Evolutionary conservation across 78 protist genomes (phyloP).

Genomic region (Dictyostelium intermedium): DNA sequence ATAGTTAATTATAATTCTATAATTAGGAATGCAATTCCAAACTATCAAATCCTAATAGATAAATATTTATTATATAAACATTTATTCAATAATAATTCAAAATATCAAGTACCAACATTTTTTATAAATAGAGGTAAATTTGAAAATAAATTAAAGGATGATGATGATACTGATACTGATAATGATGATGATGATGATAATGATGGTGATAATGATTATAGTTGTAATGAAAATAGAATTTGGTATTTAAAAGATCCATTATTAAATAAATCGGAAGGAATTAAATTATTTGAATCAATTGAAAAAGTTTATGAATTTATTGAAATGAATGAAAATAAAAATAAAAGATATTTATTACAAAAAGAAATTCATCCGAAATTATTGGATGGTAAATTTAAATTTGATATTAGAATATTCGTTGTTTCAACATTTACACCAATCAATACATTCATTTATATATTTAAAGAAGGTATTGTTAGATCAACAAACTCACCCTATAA

Average conservation of each 20-base stretch:
- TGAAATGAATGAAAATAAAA: neutral
- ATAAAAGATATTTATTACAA: conserved; percentile 39
- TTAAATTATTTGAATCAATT: conserved; percentile 8
- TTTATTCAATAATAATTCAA: neutral
- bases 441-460: neutral
- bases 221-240: neutral
- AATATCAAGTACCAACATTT: conserved; percentile 7
- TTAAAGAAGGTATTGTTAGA: conserved; percentile 46
- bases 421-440: neutral
- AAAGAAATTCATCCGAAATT: conserved; percentile 31
- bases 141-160: neutral
- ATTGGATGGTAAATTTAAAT: conserved; percentile 1
- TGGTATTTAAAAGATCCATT: conserved; percentile 64
- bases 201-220: no score
- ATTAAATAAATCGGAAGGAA: conserved; percentile 16
- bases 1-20: neutral
- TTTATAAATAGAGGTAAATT: conserved; percentile 1
- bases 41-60: conserved; percentile 32
- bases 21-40: conserved; percentile 44
- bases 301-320: neutral
- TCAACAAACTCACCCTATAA: neutral
- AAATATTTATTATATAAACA: conserved; percentile 11
- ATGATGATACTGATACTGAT: neutral
- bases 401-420: conserved; percentile 37
- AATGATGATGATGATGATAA: neutral